Evolutionary conservation across 495 filamentous ascomycete species (phyloP).

Genomic region (Penicillium argentinense): DNA sequence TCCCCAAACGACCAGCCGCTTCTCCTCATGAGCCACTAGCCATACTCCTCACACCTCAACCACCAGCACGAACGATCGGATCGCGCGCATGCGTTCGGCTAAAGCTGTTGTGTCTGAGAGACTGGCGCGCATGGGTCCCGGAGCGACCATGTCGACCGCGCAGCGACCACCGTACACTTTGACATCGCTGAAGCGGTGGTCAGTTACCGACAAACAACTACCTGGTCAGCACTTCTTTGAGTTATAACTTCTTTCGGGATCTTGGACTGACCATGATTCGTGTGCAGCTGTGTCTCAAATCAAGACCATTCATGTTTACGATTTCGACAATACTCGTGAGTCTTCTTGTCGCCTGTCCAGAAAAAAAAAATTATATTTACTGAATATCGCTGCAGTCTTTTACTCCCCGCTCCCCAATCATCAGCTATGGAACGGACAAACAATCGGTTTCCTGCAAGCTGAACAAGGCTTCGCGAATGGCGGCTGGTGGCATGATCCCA

Average conservation of each 20-base stretch:
- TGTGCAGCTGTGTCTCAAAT: conserved; percentile 61
- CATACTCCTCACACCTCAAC: neutral
- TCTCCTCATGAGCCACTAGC: conserved; percentile 18
- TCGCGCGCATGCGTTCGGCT: conserved; percentile 37
- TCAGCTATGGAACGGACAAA: conserved; percentile 78
- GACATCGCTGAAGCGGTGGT: conserved; percentile 80
- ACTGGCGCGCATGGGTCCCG: conserved; percentile 18
- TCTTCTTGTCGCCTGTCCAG: neutral
- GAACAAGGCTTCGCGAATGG: conserved; percentile 78
- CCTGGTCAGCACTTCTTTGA: conserved; percentile 48
- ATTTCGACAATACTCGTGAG: conserved; percentile 97
- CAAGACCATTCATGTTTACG: conserved; percentile 87
- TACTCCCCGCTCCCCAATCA: conserved; percentile 84
- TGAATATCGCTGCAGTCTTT: conserved; percentile 62
- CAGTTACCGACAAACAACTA: conserved; percentile 67
- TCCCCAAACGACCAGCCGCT: too few species aligned
- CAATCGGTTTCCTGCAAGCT: conserved; percentile 71
- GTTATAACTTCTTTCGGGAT: neutral
- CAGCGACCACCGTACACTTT: conserved; percentile 52
- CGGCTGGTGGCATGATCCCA: conserved; percentile 96
- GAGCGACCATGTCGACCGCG: conserved; percentile 28
- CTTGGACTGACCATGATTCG: neutral
- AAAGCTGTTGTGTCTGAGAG: conserved; percentile 41
- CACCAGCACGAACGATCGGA: neutral
- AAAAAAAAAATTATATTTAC: conserved; percentile 11